Percentiles rank a stretch among this genome's conserved stretches.
phyloP scores from a whole-genome alignment of 2,329 filamentous ascomycete genomes.

The Colletotrichum spinosum region DNA sequence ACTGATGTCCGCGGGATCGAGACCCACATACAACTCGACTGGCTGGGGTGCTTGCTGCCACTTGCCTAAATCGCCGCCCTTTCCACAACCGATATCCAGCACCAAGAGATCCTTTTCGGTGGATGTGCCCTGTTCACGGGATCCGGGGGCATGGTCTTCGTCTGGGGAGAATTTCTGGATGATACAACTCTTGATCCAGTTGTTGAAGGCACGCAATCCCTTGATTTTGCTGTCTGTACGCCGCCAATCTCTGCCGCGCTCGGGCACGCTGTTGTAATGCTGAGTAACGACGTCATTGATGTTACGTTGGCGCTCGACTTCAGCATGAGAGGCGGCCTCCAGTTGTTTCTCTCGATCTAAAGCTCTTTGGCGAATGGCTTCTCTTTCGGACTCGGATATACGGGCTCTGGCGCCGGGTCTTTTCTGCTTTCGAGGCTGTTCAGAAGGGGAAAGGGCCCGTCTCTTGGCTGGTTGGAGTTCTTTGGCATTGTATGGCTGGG shows the following conservation, averaged over 20 bases:
- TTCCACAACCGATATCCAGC: constrained; percentile 95
- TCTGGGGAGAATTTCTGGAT: constrained; percentile 96
- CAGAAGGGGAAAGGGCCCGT: constrained; percentile 66
- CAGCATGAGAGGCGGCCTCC: constrained; percentile 49
- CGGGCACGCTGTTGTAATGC: constrained; percentile 96
- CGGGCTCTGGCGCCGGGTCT: constrained; percentile 75
- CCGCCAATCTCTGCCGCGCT: constrained; percentile 93
- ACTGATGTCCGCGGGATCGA: constrained; percentile 92
- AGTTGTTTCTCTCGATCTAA: constrained; percentile 65
- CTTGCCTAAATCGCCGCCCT: constrained; percentile 94
- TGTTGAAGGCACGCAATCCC: constrained; percentile 94
- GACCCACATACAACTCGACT: constrained; percentile 92
- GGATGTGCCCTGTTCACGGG: constrained; percentile 63
- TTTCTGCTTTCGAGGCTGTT: constrained; percentile 73
- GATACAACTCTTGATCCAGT: constrained; percentile 97
- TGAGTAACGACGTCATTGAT: constrained; percentile 89
- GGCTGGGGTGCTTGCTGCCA: constrained; percentile 95
- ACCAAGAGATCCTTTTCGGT: constrained; percentile 77
- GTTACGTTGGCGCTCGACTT: constrained; percentile 58
- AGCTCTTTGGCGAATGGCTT: constrained; percentile 73
- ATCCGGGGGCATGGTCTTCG: constrained; percentile 76
- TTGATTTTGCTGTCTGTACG: constrained; percentile 96
- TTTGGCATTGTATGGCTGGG: constrained; percentile 71
- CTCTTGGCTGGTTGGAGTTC: constrained; percentile 69
- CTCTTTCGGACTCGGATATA: constrained; percentile 74